Base-by-base conservation (phyloP, 257 asterid genomes). In the Hygrophila difformis region DNA sequence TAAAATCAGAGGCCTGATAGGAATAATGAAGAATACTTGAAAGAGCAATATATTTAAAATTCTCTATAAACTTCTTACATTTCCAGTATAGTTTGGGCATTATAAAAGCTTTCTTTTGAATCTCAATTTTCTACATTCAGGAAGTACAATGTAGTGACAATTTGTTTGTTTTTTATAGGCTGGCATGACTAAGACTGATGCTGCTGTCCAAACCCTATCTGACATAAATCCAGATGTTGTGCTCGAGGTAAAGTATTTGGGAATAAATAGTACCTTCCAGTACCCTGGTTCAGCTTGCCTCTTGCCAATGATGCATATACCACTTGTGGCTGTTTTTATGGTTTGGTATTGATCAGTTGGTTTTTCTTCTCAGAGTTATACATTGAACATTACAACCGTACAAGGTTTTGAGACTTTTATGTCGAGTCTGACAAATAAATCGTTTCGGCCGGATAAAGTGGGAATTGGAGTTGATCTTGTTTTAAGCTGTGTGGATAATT, bases 121-220 rank as follows among this genome's bases (percentile, higher is more conserved):
- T 5, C n/a, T n/a, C n/a, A n/a, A n/a, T n/a, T n/a, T 26, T 26
- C 31, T 26, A 26, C 0, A 3, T 26, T 26, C 31, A 10, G 20
- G 52, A 20, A 59, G 49, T 63, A 52, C 46, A 57, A 29, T 22
- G 45, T 12, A 47, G 15, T 45, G 49, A 51, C 53, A 36, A 51
- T 45, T 54, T 67, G 49, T 23, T 17, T 59, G 49, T 18, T 19
- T 47, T 22, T 47, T 44, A 24, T 33, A 89, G 98, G 80, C 73
- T 50, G 96, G 98, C 59, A 85, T 89, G 98, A 85, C 98, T 44
- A 89, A 89, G 69, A 89, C 98, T 24, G 96, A 89, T 72, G 98
- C 98, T 42, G 98, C 98, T 45, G 93, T 89, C 58, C 87, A 89
- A 68, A 89, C 96, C 41, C 94, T 89, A 47, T 62, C 94, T 36